phyloP scores from a whole-genome alignment of 2,329 filamentous ascomycete species.

The Sordariomycetes sp. region DNA sequence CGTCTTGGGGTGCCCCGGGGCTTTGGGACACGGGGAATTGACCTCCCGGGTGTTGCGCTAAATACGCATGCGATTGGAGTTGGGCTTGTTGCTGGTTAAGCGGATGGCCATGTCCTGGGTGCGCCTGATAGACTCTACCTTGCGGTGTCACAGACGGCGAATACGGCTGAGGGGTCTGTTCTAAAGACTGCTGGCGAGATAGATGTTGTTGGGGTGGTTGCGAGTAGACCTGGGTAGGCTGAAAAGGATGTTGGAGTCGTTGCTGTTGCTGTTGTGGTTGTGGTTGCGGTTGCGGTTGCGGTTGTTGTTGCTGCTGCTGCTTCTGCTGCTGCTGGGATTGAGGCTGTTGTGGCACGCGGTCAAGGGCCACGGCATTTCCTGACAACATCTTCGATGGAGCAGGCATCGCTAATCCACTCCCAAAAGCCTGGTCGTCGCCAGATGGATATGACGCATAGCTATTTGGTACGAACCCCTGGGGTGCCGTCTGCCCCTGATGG shows the following conservation, averaged over 20 bases:
- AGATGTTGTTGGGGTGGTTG: constrained; percentile 10
- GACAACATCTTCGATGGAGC: background rate
- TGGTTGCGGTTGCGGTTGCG: constrained; percentile 13
- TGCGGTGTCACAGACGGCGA: constrained; percentile 14
- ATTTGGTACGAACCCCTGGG: constrained; percentile 20
- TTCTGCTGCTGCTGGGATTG: constrained; percentile 13
- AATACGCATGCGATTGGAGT: constrained; percentile 2
- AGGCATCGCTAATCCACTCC: constrained; percentile 12
- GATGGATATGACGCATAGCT: constrained; percentile 19
- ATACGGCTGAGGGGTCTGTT: constrained; percentile 8
- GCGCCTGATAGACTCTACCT: constrained; percentile 7
- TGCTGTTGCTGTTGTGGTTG: constrained; percentile 15
- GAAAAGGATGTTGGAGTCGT: constrained; percentile 11
- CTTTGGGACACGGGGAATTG: background rate
- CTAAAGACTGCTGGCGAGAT: constrained; percentile 6
- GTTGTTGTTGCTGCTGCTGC: constrained; percentile 13
- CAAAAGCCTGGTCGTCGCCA: constrained; percentile 20
- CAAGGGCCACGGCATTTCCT: constrained; percentile 9
- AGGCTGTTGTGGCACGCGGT: constrained; percentile 16
- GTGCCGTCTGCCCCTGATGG: constrained; percentile 16
- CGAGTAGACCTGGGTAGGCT: constrained; percentile 6
- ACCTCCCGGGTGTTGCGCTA: background rate
- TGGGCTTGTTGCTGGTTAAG: background rate
- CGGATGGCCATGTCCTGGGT: background rate
- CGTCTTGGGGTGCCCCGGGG: background rate